These are phyloP conservation scores for Nakazawaea pomicola DNA, from an alignment of 805 yeast genomes.

Conservation along the genomic window DNA sequence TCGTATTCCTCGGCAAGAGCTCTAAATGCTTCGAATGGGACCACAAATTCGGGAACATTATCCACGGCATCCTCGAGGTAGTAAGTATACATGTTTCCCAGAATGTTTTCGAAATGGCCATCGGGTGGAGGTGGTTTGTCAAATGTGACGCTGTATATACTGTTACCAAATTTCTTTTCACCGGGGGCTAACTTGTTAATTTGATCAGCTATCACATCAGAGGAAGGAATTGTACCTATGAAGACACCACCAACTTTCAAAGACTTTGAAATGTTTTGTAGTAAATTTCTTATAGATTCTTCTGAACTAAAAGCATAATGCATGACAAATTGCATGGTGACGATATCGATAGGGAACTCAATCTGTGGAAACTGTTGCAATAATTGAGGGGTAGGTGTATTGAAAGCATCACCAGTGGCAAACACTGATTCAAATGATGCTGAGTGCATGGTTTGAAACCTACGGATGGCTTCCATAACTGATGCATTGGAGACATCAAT, in stretches of 20 bases:
- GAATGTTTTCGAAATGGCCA: conserved; percentile 69
- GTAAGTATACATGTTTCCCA: conserved; percentile 80
- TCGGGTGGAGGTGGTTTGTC: conserved; percentile 73
- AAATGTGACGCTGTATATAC: conserved; percentile 75
- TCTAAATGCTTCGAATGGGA: conserved; percentile 86
- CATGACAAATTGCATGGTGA: conserved; percentile 86
- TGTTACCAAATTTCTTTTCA: conserved; percentile 75
- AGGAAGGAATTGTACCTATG: conserved; percentile 91
- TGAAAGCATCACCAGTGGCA: conserved; percentile 91
- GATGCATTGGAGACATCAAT: conserved; percentile 89
- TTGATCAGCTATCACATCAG: conserved; percentile 74
- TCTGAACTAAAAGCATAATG: conserved; percentile 94
- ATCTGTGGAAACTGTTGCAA: conserved; percentile 66
- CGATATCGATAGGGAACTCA: conserved; percentile 79
- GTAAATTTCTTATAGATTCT: conserved; percentile 64
- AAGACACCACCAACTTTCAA: conserved; percentile 81
- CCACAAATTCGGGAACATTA: conserved; percentile 94
- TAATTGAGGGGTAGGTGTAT: conserved; percentile 60
- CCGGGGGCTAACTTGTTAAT: conserved; percentile 47
- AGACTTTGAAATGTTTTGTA: conserved; percentile 71
- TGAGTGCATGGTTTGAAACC: conserved; percentile 56
- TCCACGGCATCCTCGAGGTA: conserved; percentile 90
- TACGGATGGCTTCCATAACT: conserved; percentile 72
- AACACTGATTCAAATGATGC: conserved; percentile 72
- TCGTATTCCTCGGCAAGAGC: conserved; percentile 81